phyloP scores from a whole-genome alignment of 208 protist genomes.

The Trypanosoma cruzi region DNA sequence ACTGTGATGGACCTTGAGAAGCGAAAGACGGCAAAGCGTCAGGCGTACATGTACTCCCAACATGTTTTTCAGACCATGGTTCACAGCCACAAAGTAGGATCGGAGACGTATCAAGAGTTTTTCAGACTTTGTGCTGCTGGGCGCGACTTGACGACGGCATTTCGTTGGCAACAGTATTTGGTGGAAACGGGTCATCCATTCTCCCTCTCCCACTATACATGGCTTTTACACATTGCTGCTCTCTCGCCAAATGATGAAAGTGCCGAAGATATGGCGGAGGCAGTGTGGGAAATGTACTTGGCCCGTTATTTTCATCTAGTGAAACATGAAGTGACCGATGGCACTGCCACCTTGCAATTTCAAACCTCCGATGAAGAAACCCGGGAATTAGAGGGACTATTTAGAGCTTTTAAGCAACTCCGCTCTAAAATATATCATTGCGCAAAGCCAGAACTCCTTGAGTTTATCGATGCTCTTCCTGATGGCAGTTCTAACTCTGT shows the following conservation, averaged over 20 bases:
- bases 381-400: constrained; percentile 38
- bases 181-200: constrained; percentile 53
- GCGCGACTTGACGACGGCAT: constrained; percentile 80
- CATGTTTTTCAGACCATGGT: constrained; percentile 75
- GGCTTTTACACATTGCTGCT: constrained; percentile 65
- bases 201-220: constrained; percentile 51
- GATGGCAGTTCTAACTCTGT: constrained; percentile 1
- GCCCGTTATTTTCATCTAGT: constrained; percentile 32
- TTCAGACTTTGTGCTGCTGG: constrained; percentile 81
- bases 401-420: constrained; percentile 41
- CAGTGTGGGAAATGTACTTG: constrained; percentile 68
- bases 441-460: constrained; percentile 31
- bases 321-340: constrained; percentile 11
- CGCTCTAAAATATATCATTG: constrained; percentile 27
- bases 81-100: constrained; percentile 72
- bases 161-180: constrained; percentile 84
- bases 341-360: constrained; percentile 26
- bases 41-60: constrained; percentile 85
- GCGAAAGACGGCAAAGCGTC: constrained; percentile 32
- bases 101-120: constrained; percentile 64
- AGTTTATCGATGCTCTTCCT: constrained; percentile 54
- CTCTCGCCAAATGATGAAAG: constrained; percentile 70
- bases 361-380: constrained; percentile 35
- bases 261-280: constrained; percentile 78
- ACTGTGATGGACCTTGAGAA: constrained; percentile 59